Evolutionary conservation across 2,329 filamentous ascomycete species (phyloP), one percentile per base, ranked within the genome.

Genomic region (Trichoderma harzianum): DNA sequence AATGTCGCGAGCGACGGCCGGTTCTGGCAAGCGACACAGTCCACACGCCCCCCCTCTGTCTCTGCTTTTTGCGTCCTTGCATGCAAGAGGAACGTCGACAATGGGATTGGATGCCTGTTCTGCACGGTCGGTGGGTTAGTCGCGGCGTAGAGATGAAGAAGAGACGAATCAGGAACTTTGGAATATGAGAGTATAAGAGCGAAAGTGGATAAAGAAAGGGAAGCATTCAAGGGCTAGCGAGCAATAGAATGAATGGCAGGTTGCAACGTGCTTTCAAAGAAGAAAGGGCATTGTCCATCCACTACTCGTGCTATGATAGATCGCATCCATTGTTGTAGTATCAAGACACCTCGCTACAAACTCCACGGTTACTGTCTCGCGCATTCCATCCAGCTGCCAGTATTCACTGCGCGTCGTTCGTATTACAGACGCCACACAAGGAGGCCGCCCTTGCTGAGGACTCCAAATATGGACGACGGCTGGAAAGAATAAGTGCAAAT

Each of bases 31-130:
- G 39, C 28, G 55, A 43, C 28, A 6, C 53, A 16, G 55, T 24
- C 66, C 26, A 26, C 66, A 61, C 65, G 11, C 65, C 66, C 66
- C 55, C 57, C 57, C 30, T 51, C 26, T 62, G 36, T 69, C 57
- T 60, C 39, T 51, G 53, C 66, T 69, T 32, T 34, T 34, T 58
- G 55, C 66, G 66, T 69, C 66, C 66, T 69, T 61, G 66, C 66
- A 61, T 69, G 66, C 55, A 69, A 34, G 66, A 69, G 66, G 66
- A 69, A 69, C 57, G 66, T 58, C n/a, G 55, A 69, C 39, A 53
- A 62, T 62, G 43, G 66, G 66, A 69, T 43, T 69, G 66, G 39
- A 47, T 69, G 57, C 39, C 57, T 62, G 55, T 28, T 61, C 43
- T 69, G 53, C 21, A 32, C 28, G 39, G 18, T 39, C 16, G 26